A percentile compares a stretch with the other conserved stretches of the same genome.
Evolutionary conservation across 129 eudicot species (phyloP).

Genomic region (Centaurea solstitialis): DNA sequence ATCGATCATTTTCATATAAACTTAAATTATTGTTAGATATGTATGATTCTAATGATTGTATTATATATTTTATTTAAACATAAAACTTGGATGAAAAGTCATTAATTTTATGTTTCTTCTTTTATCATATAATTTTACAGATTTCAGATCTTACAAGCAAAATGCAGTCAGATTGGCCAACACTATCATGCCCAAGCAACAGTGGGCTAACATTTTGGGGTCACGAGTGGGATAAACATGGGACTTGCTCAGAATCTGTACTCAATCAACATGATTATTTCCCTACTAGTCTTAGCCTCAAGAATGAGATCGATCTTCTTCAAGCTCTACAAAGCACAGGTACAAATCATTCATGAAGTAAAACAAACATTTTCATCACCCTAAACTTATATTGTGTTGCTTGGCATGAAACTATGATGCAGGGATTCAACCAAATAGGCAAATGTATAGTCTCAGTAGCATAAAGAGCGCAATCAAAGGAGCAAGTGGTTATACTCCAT

Average conservation of each 20-base stretch:
- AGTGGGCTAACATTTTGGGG: slow-evolving; percentile 70
- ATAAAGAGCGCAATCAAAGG: slow-evolving; percentile 55
- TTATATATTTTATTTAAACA: background rate
- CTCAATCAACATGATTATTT: slow-evolving; percentile 66
- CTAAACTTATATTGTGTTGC: background rate
- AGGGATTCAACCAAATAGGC: slow-evolving; percentile 66
- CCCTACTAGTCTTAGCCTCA: slow-evolving; percentile 55
- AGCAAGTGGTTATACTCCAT: slow-evolving; percentile 57
- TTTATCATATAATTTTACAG: slow-evolving; percentile 24
- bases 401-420: background rate
- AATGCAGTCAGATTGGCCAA: slow-evolving; percentile 72
- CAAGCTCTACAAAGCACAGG: slow-evolving; percentile 57
- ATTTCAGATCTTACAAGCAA: slow-evolving; percentile 48
- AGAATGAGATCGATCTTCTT: slow-evolving; percentile 52
- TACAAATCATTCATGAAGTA: background rate
- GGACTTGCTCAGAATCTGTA: slow-evolving; percentile 72
- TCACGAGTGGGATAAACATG: slow-evolving; percentile 92
- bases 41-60: too few species aligned
- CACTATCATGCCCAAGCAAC: slow-evolving; percentile 71
- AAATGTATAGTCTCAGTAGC: slow-evolving; percentile 42
- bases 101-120: background rate
- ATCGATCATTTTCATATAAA: too few species aligned
- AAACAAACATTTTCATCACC: background rate
- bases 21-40: too few species aligned
- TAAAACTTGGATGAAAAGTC: background rate